phyloP scores from a whole-genome alignment of 2,329 filamentous ascomycete species.

The Microsporum ferrugineum region DNA sequence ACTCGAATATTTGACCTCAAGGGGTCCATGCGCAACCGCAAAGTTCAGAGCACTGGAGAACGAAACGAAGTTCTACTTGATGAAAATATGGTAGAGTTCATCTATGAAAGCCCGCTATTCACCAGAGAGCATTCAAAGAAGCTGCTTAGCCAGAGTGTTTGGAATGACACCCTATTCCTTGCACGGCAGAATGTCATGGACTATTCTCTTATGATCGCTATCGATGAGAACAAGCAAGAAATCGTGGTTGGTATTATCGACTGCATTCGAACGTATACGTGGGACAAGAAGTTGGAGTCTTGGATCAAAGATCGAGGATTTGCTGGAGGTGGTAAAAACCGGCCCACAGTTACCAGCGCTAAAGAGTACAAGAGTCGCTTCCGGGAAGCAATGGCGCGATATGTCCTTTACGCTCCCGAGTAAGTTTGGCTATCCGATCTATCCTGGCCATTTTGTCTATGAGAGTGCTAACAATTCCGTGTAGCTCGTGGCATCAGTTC shows the following conservation, averaged over 20 bases:
- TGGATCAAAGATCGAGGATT: constrained; percentile 98
- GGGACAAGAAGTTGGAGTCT: constrained; percentile 98
- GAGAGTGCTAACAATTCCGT: neutral
- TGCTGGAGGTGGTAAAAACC: constrained; percentile 63
- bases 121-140: constrained; percentile 94
- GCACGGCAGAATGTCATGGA: constrained; percentile 97
- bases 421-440: constrained; percentile 18
- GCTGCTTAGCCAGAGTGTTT: constrained; percentile 78
- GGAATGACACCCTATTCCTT: constrained; percentile 94
- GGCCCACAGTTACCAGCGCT: constrained; percentile 90
- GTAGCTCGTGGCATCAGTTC: constrained; percentile 16
- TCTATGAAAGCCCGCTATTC: constrained; percentile 93
- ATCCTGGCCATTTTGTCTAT: neutral
- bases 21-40: constrained; percentile 95
- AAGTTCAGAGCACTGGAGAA: constrained; percentile 89
- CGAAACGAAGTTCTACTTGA: constrained; percentile 93
- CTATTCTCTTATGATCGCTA: constrained; percentile 95
- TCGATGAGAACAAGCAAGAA: constrained; percentile 80
- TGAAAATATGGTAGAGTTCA: constrained; percentile 98
- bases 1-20: constrained; percentile 92
- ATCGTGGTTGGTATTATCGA: constrained; percentile 96
- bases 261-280: constrained; percentile 95
- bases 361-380: constrained; percentile 97
- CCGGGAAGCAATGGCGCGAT: constrained; percentile 89
- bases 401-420: constrained; percentile 45